Conservation (phyloP, 2,329 filamentous ascomycete species). For the Colletotrichum eremochloae region DNA sequence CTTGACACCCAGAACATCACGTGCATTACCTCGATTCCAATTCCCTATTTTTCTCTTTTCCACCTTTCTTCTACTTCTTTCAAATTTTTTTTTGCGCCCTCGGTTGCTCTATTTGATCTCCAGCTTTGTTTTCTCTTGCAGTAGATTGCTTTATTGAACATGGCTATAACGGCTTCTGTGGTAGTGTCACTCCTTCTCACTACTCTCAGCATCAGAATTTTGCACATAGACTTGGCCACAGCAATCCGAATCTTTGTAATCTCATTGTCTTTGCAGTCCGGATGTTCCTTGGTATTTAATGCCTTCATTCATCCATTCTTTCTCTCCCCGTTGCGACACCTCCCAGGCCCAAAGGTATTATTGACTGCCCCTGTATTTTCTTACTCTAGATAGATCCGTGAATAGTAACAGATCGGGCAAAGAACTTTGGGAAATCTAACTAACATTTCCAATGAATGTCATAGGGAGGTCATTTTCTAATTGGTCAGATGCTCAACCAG, state of each 20-base stretch:
- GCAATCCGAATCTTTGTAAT: background rate
- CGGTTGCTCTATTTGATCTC: background rate
- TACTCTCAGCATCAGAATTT: slow-evolving; percentile 2
- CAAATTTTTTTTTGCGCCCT: background rate
- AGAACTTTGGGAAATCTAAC: background rate
- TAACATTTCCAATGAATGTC: background rate
- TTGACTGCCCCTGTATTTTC: background rate
- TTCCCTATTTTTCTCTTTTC: background rate
- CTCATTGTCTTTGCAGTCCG: slow-evolving; percentile 10
- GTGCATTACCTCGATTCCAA: background rate
- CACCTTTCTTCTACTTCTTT: background rate
- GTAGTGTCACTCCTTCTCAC: slow-evolving; percentile 21
- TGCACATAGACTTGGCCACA: background rate
- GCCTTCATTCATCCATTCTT: slow-evolving; percentile 58
- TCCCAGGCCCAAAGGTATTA: slow-evolving; percentile 59
- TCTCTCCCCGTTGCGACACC: slow-evolving; percentile 58
- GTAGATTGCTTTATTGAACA: background rate
- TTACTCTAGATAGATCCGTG: no score
- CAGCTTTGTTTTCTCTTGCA: background rate
- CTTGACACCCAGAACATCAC: background rate
- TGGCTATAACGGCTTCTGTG: background rate
- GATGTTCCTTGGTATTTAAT: slow-evolving; percentile 50
- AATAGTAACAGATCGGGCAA: background rate
- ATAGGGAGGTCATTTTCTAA: slow-evolving; percentile 54
- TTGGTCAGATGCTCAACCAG: slow-evolving; percentile 57